Evolutionary conservation across 805 yeast genomes (phyloP).

Genomic region (Ogataea nakhonphanomensis): DNA sequence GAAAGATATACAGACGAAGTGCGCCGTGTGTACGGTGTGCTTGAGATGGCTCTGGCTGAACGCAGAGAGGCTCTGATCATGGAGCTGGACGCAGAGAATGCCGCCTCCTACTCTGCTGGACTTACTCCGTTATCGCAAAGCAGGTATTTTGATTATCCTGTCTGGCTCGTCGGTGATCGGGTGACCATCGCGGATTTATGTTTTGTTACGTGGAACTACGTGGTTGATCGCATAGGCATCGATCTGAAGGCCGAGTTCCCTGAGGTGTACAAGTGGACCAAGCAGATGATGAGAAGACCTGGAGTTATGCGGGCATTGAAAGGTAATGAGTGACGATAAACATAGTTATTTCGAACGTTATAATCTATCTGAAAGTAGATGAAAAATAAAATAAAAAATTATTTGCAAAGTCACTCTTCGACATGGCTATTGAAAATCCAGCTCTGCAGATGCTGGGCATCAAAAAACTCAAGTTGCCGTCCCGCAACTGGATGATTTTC

Average conservation of each 20-base stretch:
- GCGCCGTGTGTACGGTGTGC: constrained; percentile 86
- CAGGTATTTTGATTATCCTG: constrained; percentile 86
- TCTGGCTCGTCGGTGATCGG: constrained; percentile 89
- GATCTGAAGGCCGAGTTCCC: constrained; percentile 85
- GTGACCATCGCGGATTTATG: constrained; percentile 85
- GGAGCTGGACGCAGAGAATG: constrained; percentile 85
- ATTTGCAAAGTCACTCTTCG: background rate
- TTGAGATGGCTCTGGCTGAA: constrained; percentile 93
- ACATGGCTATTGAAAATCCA: constrained; percentile 46
- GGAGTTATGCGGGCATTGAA: constrained; percentile 84
- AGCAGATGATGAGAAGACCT: constrained; percentile 92
- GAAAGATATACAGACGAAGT: constrained; percentile 92
- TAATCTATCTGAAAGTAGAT: background rate
- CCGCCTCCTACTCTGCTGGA: constrained; percentile 83
- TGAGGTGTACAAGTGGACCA: constrained; percentile 95
- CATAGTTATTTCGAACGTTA: background rate
- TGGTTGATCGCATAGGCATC: constrained; percentile 88
- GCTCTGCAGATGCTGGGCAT: constrained; percentile 85
- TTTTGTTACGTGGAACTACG: constrained; percentile 96
- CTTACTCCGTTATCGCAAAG: constrained; percentile 83
- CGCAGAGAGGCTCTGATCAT: constrained; percentile 83
- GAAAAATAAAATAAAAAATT: constrained; percentile 1
- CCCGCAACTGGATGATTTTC: constrained; percentile 91
- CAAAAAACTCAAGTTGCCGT: constrained; percentile 72
- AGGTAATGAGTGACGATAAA: constrained; percentile 30